phyloP scores from a whole-genome alignment of 1,284 basidiomycete genomes.

The Phellopilus nigrolimitatus region DNA sequence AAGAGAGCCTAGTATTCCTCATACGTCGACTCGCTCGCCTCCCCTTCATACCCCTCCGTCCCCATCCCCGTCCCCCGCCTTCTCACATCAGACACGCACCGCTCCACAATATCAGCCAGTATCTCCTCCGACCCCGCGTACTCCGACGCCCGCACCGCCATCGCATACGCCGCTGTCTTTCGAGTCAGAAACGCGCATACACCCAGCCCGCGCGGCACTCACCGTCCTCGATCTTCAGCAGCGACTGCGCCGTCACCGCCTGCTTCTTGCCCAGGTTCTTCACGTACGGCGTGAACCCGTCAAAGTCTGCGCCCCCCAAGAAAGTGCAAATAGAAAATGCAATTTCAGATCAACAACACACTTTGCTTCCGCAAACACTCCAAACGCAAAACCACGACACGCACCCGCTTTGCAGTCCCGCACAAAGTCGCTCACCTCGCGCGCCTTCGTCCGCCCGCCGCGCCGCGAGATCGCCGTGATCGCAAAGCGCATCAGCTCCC shows the following conservation, averaged over 20 bases:
- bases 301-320: slow-evolving; percentile 81
- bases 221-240: slow-evolving; percentile 96
- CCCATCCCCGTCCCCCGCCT: slow-evolving; percentile 37
- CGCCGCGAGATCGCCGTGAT: slow-evolving; percentile 72
- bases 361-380: no score
- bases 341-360: slow-evolving; percentile 1
- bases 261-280: slow-evolving; percentile 85
- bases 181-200: slow-evolving; percentile 10
- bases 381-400: no score
- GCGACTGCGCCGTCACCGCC: slow-evolving; percentile 74
- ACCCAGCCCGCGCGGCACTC: slow-evolving; percentile 25
- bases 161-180: slow-evolving; percentile 58
- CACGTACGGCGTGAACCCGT: slow-evolving; percentile 63
- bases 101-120: slow-evolving; percentile 60
- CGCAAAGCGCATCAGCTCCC: slow-evolving; percentile 95
- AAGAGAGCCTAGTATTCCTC: slow-evolving; percentile 5
- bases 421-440: slow-evolving; percentile 72
- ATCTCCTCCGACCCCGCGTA: slow-evolving; percentile 62
- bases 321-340: neutral
- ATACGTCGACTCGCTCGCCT: neutral
- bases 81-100: slow-evolving; percentile 24
- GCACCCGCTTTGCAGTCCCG: slow-evolving; percentile 73
- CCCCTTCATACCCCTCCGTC: neutral
- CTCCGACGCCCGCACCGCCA: slow-evolving; percentile 64
- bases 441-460: slow-evolving; percentile 67